Evolutionary conservation across 1,139 yeast genomes (phyloP), one percentile per base, ranked within the genome.

Genomic region (Protomyces inundatus): DNA sequence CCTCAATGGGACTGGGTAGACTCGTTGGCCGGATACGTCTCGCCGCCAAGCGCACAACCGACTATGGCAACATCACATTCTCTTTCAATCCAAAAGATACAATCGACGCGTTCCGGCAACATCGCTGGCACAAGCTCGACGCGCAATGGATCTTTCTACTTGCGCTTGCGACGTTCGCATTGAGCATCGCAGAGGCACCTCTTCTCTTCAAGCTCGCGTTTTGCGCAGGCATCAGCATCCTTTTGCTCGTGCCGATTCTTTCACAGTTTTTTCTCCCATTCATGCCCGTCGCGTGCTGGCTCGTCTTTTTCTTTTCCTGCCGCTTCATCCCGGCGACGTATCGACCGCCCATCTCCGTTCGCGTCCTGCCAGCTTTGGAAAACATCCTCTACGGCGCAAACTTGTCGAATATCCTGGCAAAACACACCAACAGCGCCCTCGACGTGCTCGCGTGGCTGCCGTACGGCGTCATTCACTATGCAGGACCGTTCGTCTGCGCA

Each of bases 391-490:
- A 90, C 72, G 98, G 98, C 62, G 98, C 93, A 72, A 90, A 93
- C 75, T 81, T 95, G 71, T 86, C 95, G 64, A 90, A 88, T 71
- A 86, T 93, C 45, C 80, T 93, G 71, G 95, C 98, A 1, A 82
- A 95, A 3, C 79, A 85, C 23, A 86, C 89, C 39, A 83, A 81
- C 68, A 75, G 87, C 2, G 71, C 84, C 5, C 79, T 90, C 65
- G 99, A 93, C 73, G 79, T 93, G 34, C 73, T 90, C 59, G 97
- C 98, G 6, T 93, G 98, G 98, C 76, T 95, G 64, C 99, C 99
- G 2, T 93, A 93, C 74, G 98, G 98, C 4, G 74, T 93, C 34
- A 80, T 89, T 69, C 99, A 93, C 77, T 95, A 90, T 72, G 84
- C 88, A 42, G 84, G 90, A 33, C 98, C 99, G 4, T 90, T 91